Evolutionary conservation across 352 stramenopile species (phyloP).

Genomic region (Peronospora destructor): DNA sequence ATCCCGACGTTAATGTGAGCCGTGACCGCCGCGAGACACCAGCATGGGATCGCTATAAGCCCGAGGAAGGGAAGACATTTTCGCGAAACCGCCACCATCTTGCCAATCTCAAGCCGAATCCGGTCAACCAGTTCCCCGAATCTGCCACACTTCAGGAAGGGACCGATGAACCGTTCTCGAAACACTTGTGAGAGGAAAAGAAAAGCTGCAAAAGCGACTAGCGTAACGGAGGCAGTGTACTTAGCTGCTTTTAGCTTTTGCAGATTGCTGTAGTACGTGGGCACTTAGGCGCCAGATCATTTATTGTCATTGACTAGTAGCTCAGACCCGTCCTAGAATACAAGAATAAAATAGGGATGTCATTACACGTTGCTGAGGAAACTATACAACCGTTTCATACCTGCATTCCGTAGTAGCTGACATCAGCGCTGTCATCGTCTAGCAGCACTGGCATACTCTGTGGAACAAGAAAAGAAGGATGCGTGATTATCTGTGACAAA

Average conservation of each 20-base stretch:
- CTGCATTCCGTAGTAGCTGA: slow-evolving; percentile 72
- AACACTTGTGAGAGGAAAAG: slow-evolving; percentile 6
- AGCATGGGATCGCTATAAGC: slow-evolving; percentile 26
- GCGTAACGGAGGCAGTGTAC: not conserved
- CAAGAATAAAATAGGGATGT: not conserved
- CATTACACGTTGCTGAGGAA: not conserved
- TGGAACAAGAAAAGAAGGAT: not conserved
- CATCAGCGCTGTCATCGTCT: slow-evolving; percentile 62
- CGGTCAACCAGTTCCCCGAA: slow-evolving; percentile 25
- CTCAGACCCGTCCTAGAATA: slow-evolving; percentile 50
- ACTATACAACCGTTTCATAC: slow-evolving; percentile 11
- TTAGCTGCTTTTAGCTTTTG: not conserved
- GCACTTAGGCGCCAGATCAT: slow-evolving; percentile 1
- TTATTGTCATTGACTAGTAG: slow-evolving; percentile 58
- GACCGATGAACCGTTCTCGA: slow-evolving; percentile 4
- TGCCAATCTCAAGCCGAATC: slow-evolving; percentile 27
- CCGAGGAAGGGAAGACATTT: slow-evolving; percentile 22
- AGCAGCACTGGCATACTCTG: slow-evolving; percentile 62
- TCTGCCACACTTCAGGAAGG: slow-evolving; percentile 16
- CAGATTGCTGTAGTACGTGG: no score
- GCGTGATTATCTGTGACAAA: not conserved
- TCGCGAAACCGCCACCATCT: slow-evolving; percentile 26
- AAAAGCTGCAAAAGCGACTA: not conserved
- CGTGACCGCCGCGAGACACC: slow-evolving; percentile 25
- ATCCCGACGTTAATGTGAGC: slow-evolving; percentile 31